phyloP scores from a whole-genome alignment of 768 basidiomycete genomes.

The Leccinellum rugosiceps region DNA sequence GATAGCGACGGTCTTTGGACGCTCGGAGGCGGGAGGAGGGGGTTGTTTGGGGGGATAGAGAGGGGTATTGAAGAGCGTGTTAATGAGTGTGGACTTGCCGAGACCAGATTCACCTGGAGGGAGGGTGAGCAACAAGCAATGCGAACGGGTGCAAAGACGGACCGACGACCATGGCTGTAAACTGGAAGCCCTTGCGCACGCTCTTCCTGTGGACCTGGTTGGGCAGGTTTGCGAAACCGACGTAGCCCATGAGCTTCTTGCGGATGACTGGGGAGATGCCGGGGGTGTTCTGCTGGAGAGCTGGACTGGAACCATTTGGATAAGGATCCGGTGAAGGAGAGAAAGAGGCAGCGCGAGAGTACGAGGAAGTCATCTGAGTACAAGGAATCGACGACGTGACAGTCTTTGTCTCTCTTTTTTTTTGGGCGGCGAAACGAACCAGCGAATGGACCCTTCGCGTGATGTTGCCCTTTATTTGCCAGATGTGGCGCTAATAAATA shows the following conservation, averaged over 20 bases:
- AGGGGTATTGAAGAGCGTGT: slow-evolving; percentile 96
- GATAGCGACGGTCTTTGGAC: slow-evolving; percentile 91
- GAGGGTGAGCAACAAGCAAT: slow-evolving; percentile 2
- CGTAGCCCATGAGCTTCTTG: slow-evolving; percentile 94
- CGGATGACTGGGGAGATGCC: slow-evolving; percentile 48
- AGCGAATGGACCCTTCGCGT: slow-evolving; percentile 19
- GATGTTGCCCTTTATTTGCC: slow-evolving; percentile 35
- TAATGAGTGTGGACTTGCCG: slow-evolving; percentile 98
- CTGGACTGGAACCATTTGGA: slow-evolving; percentile 63
- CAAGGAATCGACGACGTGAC: slow-evolving; percentile 17
- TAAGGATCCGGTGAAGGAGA: slow-evolving; percentile 52
- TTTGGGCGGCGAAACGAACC: slow-evolving; percentile 45
- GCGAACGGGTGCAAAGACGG: slow-evolving; percentile 34
- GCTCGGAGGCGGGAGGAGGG: slow-evolving; percentile 79
- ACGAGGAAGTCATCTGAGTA: slow-evolving; percentile 72
- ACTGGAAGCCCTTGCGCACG: slow-evolving; percentile 97
- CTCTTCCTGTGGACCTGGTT: slow-evolving; percentile 99
- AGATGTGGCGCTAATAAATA: slow-evolving; percentile 30
- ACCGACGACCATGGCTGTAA: slow-evolving; percentile 99
- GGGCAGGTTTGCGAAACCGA: slow-evolving; percentile 95
- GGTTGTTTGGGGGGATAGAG: slow-evolving; percentile 90
- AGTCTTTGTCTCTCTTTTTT: slow-evolving; percentile 46
- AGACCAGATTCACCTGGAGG: slow-evolving; percentile 91
- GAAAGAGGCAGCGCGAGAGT: slow-evolving; percentile 58
- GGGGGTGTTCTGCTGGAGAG: slow-evolving; percentile 39